Evolutionary conservation across 352 stramenopile species (phyloP).

Genomic region (Globisporangium nunn): DNA sequence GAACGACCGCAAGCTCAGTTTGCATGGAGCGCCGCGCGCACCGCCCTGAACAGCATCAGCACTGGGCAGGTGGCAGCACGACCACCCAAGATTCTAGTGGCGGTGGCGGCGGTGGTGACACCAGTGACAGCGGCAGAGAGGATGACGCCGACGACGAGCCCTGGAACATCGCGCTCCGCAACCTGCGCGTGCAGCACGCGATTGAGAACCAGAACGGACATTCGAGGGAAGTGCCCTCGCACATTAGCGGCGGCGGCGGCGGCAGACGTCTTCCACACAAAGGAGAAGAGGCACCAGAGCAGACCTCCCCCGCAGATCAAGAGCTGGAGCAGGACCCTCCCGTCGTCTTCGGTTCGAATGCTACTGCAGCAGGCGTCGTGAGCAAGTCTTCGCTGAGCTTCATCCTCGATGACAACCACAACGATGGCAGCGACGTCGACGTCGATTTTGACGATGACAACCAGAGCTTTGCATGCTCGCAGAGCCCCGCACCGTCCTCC

Average conservation of each 20-base stretch:
- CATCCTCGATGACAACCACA: conserved; percentile 46
- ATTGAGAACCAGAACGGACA: conserved; percentile 10
- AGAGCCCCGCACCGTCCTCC: conserved; percentile 15
- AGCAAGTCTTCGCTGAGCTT: conserved; percentile 72
- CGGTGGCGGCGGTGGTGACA: neutral
- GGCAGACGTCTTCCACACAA: neutral
- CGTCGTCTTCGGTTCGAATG: neutral
- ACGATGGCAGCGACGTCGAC: neutral
- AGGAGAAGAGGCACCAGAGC: neutral
- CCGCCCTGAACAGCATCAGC: conserved; percentile 2
- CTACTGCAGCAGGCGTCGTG: conserved; percentile 2
- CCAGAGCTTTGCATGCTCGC: conserved; percentile 9
- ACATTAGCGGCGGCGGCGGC: neutral
- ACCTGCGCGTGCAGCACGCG: conserved; percentile 20
- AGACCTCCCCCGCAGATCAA: neutral
- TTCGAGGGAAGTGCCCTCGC: neutral
- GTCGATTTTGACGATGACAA: conserved; percentile 1
- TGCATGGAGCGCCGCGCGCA: conserved; percentile 5
- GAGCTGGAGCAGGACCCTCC: conserved; percentile 14
- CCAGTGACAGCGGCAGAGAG: conserved; percentile 1
- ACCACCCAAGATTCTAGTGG: neutral
- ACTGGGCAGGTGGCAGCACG: neutral
- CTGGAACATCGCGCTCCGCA: conserved; percentile 27
- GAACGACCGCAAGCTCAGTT: neutral
- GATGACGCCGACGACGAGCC: conserved; percentile 22